phyloP scores from a whole-genome alignment of 257 asterid genomes.

The Salvia miltiorrhiza region DNA sequence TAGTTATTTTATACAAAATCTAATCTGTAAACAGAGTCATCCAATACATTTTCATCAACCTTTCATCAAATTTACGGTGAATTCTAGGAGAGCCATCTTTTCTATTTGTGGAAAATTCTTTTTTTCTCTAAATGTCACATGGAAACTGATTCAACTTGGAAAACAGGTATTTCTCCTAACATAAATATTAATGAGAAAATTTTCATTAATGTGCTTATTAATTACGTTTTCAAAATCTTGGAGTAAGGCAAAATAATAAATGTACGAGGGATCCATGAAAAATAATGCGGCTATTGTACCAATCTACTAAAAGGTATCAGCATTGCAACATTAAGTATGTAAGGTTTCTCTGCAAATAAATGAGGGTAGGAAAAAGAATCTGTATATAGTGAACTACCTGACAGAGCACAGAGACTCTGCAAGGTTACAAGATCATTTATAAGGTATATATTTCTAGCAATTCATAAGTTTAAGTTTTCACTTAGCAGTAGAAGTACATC shows the following conservation, averaged over 20 bases:
- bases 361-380: not conserved
- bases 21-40: not conserved
- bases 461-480: not conserved
- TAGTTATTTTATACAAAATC: not conserved
- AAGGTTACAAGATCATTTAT: constrained; percentile 1
- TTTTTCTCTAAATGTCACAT: not conserved
- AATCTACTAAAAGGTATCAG: not conserved
- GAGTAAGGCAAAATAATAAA: not conserved
- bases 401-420: not conserved
- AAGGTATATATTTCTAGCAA: not conserved
- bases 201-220: not conserved
- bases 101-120: not conserved
- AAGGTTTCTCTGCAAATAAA: not conserved
- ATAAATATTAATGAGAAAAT: not conserved
- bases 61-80: not conserved
- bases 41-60: not conserved
- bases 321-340: not conserved
- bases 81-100: not conserved
- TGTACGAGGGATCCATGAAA: not conserved
- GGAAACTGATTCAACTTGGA: not conserved
- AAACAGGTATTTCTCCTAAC: not conserved
- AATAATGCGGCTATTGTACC: not conserved
- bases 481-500: constrained; percentile 7
- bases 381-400: not conserved
- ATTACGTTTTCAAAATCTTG: not conserved